Evolutionary conservation across 2,329 filamentous ascomycete species (phyloP).

Genomic region (Pseudopyricularia cyperi): DNA sequence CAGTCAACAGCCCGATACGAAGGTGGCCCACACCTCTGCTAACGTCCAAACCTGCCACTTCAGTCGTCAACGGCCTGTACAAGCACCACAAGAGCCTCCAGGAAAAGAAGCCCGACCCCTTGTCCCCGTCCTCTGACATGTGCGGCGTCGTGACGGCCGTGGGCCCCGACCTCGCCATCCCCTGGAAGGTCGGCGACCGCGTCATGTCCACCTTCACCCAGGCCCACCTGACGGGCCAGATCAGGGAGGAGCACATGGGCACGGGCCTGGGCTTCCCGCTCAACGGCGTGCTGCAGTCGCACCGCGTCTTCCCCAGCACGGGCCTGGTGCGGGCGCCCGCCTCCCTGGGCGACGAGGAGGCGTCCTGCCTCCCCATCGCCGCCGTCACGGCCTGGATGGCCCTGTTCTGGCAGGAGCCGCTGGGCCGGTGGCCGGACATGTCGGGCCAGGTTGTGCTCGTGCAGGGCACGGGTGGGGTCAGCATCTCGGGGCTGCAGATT

Average conservation of each 20-base stretch:
- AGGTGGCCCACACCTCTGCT: not conserved
- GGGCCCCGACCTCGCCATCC: slow-evolving; percentile 22
- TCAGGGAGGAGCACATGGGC: slow-evolving; percentile 39
- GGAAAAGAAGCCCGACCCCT: slow-evolving; percentile 16
- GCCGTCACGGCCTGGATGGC: slow-evolving; percentile 53
- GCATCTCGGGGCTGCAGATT: slow-evolving; percentile 37
- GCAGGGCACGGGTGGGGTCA: slow-evolving; percentile 42
- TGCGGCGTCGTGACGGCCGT: slow-evolving; percentile 45
- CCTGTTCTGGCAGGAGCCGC: slow-evolving; percentile 44
- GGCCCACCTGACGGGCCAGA: slow-evolving; percentile 42
- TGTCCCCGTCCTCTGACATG: slow-evolving; percentile 60
- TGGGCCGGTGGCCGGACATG: slow-evolving; percentile 29
- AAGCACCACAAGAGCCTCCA: slow-evolving; percentile 39
- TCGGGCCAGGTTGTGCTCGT: slow-evolving; percentile 29
- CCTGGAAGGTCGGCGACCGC: slow-evolving; percentile 45
- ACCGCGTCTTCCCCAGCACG: slow-evolving; percentile 44
- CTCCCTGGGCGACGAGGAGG: slow-evolving; percentile 46
- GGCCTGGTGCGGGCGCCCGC: slow-evolving; percentile 41
- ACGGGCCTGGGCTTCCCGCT: slow-evolving; percentile 48
- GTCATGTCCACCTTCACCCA: slow-evolving; percentile 54
- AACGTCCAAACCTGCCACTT: not conserved
- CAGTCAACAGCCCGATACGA: too few species aligned
- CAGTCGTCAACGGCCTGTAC: slow-evolving; percentile 54
- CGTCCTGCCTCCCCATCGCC: slow-evolving; percentile 46
- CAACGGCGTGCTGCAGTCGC: slow-evolving; percentile 42